A percentile compares a stretch with the other conserved stretches of the same genome.
These are phyloP conservation scores for Tuber borchii DNA, from an alignment of 495 filamentous ascomycete genomes.

Conservation along the genomic window DNA sequence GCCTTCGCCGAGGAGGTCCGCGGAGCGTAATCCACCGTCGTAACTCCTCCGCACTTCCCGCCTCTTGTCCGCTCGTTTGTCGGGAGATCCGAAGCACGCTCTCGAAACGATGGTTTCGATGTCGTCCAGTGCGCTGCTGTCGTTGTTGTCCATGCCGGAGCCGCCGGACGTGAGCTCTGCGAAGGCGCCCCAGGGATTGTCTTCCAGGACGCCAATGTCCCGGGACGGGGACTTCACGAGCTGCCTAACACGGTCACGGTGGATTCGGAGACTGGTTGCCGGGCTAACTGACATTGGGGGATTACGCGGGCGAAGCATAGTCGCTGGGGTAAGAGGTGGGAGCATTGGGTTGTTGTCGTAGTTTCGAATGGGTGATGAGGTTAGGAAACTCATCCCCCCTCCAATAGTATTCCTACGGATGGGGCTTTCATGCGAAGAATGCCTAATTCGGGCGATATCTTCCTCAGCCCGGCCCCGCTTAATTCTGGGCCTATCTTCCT, in stretches of 20 bases:
- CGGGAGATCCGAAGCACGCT: slow-evolving; percentile 61
- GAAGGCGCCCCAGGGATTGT: slow-evolving; percentile 70
- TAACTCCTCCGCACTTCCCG: slow-evolving; percentile 32
- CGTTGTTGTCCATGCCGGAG: slow-evolving; percentile 56
- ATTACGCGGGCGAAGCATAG: slow-evolving; percentile 73
- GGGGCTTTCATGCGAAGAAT: slow-evolving; percentile 88
- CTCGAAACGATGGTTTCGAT: slow-evolving; percentile 46
- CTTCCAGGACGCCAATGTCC: slow-evolving; percentile 60
- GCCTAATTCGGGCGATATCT: slow-evolving; percentile 88
- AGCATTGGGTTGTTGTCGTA: slow-evolving; percentile 58
- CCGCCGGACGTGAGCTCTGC: slow-evolving; percentile 50
- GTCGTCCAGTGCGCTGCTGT: slow-evolving; percentile 49
- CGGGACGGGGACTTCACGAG: slow-evolving; percentile 84
- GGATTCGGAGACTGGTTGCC: slow-evolving; percentile 87
- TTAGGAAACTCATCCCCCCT: slow-evolving; percentile 50
- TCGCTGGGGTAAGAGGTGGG: slow-evolving; percentile 76
- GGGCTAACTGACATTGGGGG: slow-evolving; percentile 85
- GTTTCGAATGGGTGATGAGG: slow-evolving; percentile 57
- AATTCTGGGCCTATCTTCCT: slow-evolving; percentile 66
- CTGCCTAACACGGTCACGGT: slow-evolving; percentile 76
- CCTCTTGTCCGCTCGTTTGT: slow-evolving; percentile 57
- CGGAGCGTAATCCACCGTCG: slow-evolving; percentile 51
- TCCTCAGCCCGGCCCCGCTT: slow-evolving; percentile 89
- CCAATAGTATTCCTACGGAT: slow-evolving; percentile 52
- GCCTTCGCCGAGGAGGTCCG: slow-evolving; percentile 53